Evolutionary conservation across 1,284 basidiomycete genomes (phyloP).

Genomic region (Cryptococcus neoformans): DNA sequence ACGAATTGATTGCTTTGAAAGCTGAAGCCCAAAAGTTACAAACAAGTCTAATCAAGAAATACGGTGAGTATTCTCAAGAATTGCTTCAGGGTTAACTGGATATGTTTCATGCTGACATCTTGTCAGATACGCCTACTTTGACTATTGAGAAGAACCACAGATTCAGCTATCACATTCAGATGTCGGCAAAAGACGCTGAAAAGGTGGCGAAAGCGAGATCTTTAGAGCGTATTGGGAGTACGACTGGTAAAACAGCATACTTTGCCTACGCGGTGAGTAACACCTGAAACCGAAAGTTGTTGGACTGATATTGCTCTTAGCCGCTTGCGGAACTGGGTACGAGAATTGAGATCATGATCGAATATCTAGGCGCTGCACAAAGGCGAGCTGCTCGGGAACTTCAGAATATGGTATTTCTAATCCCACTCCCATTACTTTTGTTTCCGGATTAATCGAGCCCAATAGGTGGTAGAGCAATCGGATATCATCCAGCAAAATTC

Average conservation of each 20-base stretch:
- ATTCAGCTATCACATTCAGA: conserved; percentile 67
- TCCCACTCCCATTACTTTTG: too few species aligned
- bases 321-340: conserved; percentile 62
- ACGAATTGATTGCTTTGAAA: conserved; percentile 24
- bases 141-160: conserved; percentile 64
- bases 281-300: background rate
- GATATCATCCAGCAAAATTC: conserved; percentile 71
- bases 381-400: conserved; percentile 67
- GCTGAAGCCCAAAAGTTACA: conserved; percentile 29
- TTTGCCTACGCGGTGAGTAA: conserved; percentile 61
- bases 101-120: too few species aligned
- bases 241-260: conserved; percentile 54
- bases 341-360: conserved; percentile 59
- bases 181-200: conserved; percentile 58
- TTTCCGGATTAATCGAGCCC: too few species aligned
- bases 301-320: background rate
- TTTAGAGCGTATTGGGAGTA: conserved; percentile 24
- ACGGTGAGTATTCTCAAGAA: conserved; percentile 52
- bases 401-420: conserved; percentile 57
- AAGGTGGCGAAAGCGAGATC: conserved; percentile 25
- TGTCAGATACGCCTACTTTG: conserved; percentile 64
- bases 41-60: conserved; percentile 42
- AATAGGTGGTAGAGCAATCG: conserved; percentile 56
- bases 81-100: too few species aligned
- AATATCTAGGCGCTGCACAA: conserved; percentile 60